Evolutionary conservation across 2,329 filamentous ascomycete species (phyloP), one percentile per base, ranked within the genome.

Genomic region (Fusarium austroafricanum): DNA sequence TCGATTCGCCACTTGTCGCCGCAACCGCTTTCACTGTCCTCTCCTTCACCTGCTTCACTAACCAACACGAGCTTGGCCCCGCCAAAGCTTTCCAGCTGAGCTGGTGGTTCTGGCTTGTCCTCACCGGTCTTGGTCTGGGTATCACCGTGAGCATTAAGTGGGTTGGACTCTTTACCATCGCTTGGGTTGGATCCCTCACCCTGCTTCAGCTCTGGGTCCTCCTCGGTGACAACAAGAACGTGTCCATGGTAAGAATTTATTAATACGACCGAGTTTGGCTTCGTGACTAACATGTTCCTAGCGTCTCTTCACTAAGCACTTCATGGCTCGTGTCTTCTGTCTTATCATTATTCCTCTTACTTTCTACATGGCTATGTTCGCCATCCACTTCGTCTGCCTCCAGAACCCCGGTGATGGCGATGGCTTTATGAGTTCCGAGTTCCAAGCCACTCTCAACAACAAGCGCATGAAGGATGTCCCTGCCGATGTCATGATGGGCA

Each of bases 401-500:
- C 88, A 91, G 62, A 99, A 99, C 81, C 96, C 96, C 28, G 96
- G 96, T 62, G 96, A 99, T 52, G 96, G 96, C 55, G 96, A 99
- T 79, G 96, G 96, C 55, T 99, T 99, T 84, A 99, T 99, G 96
- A 97, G 94, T 77, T 97, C 95, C 55, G 96, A 99, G 77, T 99
- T 99, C 84, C 96, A 99, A 82, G 92, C 96, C 31, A 98, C 96
- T 3, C 85, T 99, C 71, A 99, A 98, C 83, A 94, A 90, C 75
- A 99, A 98, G 84, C 90, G 88, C 53, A 99, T 99, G 96, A 90
- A 93, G 77, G 94, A 97, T 79, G 94, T 97, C 7, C 91, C 96
- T 3, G 96, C 92, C 29, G 94, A 99, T 80, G 91, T 99, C 60
- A 90, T 92, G 28, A 91, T 96, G 75, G 96, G 96, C 61, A 97